These are phyloP conservation scores for Rossbeevera mucosa DNA, from an alignment of 768 basidiomycete species.

Conservation along the genomic window DNA sequence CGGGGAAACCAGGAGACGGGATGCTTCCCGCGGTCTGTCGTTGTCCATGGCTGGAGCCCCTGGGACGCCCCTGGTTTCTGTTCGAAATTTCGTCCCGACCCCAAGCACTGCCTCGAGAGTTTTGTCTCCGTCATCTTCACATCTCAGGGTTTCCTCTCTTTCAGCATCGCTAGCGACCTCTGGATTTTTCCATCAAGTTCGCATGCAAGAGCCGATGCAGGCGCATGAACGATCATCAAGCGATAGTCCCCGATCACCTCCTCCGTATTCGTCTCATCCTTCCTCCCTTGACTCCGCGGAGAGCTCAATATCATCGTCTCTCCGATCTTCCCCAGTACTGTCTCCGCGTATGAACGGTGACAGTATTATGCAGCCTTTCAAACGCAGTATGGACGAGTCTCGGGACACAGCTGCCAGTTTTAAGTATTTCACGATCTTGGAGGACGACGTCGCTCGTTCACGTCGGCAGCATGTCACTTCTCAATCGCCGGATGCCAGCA, in stretches of 20 bases:
- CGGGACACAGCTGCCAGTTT: conserved; percentile 46
- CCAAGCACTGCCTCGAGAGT: conserved; percentile 34
- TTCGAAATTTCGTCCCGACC: conserved; percentile 57
- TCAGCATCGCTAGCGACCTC: conserved; percentile 66
- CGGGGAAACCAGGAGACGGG: conserved; percentile 17
- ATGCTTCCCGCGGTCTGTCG: conserved; percentile 19
- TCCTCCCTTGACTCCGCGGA: conserved; percentile 28
- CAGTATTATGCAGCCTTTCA: conserved; percentile 33
- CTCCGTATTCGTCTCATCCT: conserved; percentile 34
- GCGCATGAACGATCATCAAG: conserved; percentile 13
- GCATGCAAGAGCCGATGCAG: conserved; percentile 23
- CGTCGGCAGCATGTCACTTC: conserved; percentile 17
- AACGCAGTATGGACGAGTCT: conserved; percentile 44
- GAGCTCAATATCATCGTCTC: conserved; percentile 18
- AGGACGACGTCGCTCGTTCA: conserved; percentile 34
- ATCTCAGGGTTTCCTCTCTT: conserved; percentile 52
- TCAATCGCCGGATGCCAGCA: conserved; percentile 2
- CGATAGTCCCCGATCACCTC: conserved; percentile 28
- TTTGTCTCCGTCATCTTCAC: conserved; percentile 34
- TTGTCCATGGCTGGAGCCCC: conserved; percentile 19
- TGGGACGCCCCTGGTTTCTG: conserved; percentile 35
- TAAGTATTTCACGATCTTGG: conserved; percentile 43
- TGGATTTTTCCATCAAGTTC: conserved; percentile 48
- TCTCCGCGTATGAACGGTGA: conserved; percentile 26
- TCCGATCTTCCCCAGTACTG: conserved; percentile 13